Evolutionary conservation across 805 yeast genomes (phyloP), one percentile per base, ranked within the genome.

Genomic region (Kluyveromyces nonfermentans): DNA sequence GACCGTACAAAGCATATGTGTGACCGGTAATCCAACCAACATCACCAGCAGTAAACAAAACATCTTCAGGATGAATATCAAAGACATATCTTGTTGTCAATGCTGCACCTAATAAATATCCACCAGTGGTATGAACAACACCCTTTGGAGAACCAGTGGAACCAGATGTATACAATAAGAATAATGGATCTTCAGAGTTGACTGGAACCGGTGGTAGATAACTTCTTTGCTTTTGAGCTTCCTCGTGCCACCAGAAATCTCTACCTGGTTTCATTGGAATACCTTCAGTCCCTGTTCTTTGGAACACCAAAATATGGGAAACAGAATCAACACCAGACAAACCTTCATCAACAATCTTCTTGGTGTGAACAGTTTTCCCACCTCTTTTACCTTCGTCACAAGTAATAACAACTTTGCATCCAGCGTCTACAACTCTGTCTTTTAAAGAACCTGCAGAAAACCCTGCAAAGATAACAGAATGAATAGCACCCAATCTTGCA

Each of bases 21-120:
- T 93, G 98, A 54, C 97, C 97, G 15, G 98, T 93, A 63, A 93
- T 93, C 97, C 98, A 93, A 62, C 98, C 97, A 45, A 93, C 87
- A 64, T 93, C 97, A 61, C 97, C 97, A 33, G 97, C 97, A 35
- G 97, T 90, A 72, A 93, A 90, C 49, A 90, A 68, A 36, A 84
- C 74, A 65, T 93, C 97, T 49, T 82, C 84, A 47, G 80, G 80
- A 61, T 87, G 96, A 40, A 93, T 80, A 64, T 94, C 97, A 64
- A 93, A 90, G 38, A 88, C 88, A 68, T 89, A 90, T 69, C 82
- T 85, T 39, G 96, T 85, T 42, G 97, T 85, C 63, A 89, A 71
- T 44, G 87, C 78, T 21, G 97, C 96, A 49, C 96, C 96, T 53
- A 93, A 72, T 53, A 93, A 74, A 69, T 87, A 93, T 51, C 97